A percentile compares a stretch with the other conserved stretches of the same genome.
Evolutionary conservation across 176 grass and related monocot genomes (phyloP).

Genomic region (Rhynchospora pubera): DNA sequence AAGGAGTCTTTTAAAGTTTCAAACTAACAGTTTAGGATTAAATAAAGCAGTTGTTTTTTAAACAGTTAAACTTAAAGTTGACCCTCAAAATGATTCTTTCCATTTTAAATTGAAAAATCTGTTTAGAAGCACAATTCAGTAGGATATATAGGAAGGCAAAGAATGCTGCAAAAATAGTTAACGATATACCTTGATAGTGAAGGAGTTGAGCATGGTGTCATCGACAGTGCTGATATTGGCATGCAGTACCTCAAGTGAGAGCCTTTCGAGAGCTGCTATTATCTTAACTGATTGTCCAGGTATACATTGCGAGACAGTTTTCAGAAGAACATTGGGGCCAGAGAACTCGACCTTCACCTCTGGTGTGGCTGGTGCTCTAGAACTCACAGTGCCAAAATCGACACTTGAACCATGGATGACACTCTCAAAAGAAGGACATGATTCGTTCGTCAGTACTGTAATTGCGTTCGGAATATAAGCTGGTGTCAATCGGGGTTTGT

Average conservation of each 20-base stretch:
- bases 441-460: conserved; percentile 20
- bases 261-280: conserved; percentile 53
- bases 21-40: not conserved
- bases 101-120: not conserved
- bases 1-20: not conserved
- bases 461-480: not conserved
- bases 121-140: not conserved
- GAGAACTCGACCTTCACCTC: conserved; percentile 78
- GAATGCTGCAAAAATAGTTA: no score
- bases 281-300: conserved; percentile 64
- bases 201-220: conserved; percentile 67
- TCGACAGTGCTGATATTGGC: conserved; percentile 61
- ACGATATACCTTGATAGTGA: conserved; percentile 76
- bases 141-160: not conserved
- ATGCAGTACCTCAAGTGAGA: conserved; percentile 70
- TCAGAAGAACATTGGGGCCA: conserved; percentile 59
- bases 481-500: conserved; percentile 30
- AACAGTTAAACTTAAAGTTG: not conserved
- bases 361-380: conserved; percentile 37
- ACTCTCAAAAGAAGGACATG: conserved; percentile 22
- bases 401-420: conserved; percentile 15
- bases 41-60: not conserved
- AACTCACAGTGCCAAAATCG: conserved; percentile 32
- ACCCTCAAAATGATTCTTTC: not conserved
- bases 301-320: conserved; percentile 46